Conservation (phyloP, 2,329 filamentous ascomycete genomes). For the Stemphylium beticola region DNA sequence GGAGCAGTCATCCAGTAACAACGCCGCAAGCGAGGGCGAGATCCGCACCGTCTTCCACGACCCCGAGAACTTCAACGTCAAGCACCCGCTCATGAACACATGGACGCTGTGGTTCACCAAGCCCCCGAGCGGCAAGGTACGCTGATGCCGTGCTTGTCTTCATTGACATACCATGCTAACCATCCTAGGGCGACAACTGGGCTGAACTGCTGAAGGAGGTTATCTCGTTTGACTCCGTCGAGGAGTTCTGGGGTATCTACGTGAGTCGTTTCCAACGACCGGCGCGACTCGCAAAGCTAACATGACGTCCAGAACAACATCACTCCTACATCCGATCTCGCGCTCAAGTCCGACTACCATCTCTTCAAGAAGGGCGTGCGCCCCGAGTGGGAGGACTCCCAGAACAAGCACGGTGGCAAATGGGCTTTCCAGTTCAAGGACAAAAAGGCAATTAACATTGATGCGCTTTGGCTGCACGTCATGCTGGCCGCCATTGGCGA, state of each 20-base stretch:
- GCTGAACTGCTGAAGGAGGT: constrained; percentile 97
- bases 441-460: constrained; percentile 88
- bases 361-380: constrained; percentile 98
- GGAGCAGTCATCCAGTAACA: constrained; percentile 50
- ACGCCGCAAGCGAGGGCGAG: constrained; percentile 58
- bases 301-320: constrained; percentile 85
- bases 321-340: constrained; percentile 90
- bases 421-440: constrained; percentile 99
- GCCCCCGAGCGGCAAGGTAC: constrained; percentile 91
- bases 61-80: constrained; percentile 99
- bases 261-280: constrained; percentile 63
- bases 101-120: constrained; percentile 99
- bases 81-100: constrained; percentile 95
- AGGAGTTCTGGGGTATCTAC: constrained; percentile 99
- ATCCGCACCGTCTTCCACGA: constrained; percentile 96
- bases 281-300: constrained; percentile 17
- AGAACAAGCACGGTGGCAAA: constrained; percentile 99
- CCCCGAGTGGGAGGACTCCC: constrained; percentile 96
- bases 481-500: constrained; percentile 97
- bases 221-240: constrained; percentile 97
- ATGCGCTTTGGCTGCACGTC: constrained; percentile 94
- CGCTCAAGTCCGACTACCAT: constrained; percentile 98
- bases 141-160: constrained; percentile 20
- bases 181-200: constrained; percentile 88
- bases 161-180: constrained; percentile 18